phyloP scores from a whole-genome alignment of 2,329 filamentous ascomycete species.

The Fusarium austroafricanum region DNA sequence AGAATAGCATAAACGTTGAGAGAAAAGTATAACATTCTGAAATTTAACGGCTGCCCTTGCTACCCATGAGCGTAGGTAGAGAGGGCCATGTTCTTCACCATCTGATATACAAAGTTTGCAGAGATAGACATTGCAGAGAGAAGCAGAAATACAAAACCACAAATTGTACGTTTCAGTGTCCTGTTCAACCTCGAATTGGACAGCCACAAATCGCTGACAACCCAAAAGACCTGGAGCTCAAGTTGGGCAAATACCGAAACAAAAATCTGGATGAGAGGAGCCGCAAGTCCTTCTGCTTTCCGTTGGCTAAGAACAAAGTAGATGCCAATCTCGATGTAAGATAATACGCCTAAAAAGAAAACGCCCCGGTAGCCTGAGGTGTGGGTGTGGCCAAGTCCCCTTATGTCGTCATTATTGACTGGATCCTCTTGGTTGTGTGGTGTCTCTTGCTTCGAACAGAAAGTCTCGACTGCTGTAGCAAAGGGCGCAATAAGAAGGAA shows the following conservation, averaged over 20 bases:
- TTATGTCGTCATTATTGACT: neutral
- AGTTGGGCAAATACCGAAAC: neutral
- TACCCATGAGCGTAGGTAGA: too few species aligned
- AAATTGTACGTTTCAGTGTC: neutral
- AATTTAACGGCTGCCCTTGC: too few species aligned
- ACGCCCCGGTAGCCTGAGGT: neutral
- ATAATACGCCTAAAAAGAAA: neutral
- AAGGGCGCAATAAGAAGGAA: neutral
- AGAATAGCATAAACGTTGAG: too few species aligned
- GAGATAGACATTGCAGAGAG: neutral
- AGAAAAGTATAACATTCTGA: too few species aligned
- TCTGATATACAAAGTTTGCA: neutral
- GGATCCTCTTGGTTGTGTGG: too few species aligned
- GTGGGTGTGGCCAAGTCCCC: neutral
- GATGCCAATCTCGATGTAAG: neutral
- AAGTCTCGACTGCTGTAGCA: neutral
- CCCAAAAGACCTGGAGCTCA: neutral
- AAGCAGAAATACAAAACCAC: neutral
- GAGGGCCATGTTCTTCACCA: too few species aligned
- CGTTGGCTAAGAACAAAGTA: neutral
- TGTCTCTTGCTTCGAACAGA: too few species aligned
- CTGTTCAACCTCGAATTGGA: neutral
- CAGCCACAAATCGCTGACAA: neutral
- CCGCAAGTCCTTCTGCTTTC: neutral
- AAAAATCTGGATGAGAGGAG: neutral